These are phyloP conservation scores for Vanrija sp. DNA, from an alignment of 1,284 basidiomycete genomes.

Conservation along the genomic window DNA sequence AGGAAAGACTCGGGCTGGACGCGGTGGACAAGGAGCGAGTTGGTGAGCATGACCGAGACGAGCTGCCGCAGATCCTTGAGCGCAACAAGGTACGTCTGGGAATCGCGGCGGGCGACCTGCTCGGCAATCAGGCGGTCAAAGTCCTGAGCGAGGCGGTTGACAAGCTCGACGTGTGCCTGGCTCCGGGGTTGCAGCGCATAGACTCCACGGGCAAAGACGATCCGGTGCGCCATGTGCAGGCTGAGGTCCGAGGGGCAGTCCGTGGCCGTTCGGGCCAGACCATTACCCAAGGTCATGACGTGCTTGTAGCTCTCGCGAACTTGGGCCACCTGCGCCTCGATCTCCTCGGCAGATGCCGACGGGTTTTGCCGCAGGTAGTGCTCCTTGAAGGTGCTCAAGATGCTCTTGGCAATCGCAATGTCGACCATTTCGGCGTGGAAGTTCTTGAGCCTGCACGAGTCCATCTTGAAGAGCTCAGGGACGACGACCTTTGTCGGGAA, in stretches of 20 bases:
- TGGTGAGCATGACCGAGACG: conserved; percentile 14
- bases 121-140: conserved; percentile 10
- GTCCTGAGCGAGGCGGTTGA: conserved; percentile 9
- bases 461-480: conserved; percentile 81
- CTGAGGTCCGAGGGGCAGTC: conserved; percentile 13
- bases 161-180: conserved; percentile 6
- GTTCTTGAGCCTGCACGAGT: conserved; percentile 65
- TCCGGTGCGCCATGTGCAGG: conserved; percentile 18
- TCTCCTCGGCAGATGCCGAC: conserved; percentile 63
- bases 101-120: conserved; percentile 4
- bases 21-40: conserved; percentile 19
- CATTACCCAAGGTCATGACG: conserved; percentile 17
- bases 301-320: conserved; percentile 21
- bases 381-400: conserved; percentile 39
- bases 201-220: conserved; percentile 2
- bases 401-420: conserved; percentile 70
- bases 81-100: conserved; percentile 3
- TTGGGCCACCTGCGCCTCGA: conserved; percentile 54
- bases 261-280: not conserved
- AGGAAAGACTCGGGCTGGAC: conserved; percentile 20
- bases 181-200: not conserved
- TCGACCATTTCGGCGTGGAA: conserved; percentile 66
- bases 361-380: conserved; percentile 52
- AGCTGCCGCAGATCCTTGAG: conserved; percentile 11
- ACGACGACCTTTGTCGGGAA: conserved; percentile 42